Conservation (phyloP, 768 basidiomycete species). For the Pisolithus marmoratus region DNA sequence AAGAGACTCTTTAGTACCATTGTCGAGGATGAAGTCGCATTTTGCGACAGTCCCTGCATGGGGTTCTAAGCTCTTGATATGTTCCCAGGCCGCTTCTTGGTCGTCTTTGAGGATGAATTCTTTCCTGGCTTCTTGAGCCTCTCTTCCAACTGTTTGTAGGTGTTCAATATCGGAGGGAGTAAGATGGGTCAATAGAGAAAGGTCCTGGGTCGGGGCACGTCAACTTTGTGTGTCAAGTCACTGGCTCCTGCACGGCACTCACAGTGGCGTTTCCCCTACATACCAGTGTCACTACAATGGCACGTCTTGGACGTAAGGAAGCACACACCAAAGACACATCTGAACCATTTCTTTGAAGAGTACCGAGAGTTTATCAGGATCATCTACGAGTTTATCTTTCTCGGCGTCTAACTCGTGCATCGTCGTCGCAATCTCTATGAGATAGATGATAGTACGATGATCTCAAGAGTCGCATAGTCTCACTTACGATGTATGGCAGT, state of each 20-base stretch:
- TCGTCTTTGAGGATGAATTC: slow-evolving; percentile 85
- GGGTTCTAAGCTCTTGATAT: slow-evolving; percentile 51
- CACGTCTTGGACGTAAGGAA: background rate
- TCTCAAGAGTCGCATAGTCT: background rate
- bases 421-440: slow-evolving; percentile 65
- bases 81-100: slow-evolving; percentile 66
- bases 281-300: background rate
- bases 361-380: slow-evolving; percentile 51
- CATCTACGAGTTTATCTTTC: slow-evolving; percentile 37
- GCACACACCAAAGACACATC: slow-evolving; percentile 69
- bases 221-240: background rate
- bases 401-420: slow-evolving; percentile 62
- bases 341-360: slow-evolving; percentile 84
- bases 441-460: background rate
- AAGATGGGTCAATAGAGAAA: slow-evolving; percentile 85
- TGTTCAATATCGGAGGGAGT: slow-evolving; percentile 76
- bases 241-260: background rate
- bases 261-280: slow-evolving; percentile 93
- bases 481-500: slow-evolving; percentile 71
- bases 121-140: slow-evolving; percentile 69
- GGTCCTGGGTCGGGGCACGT: slow-evolving; percentile 50
- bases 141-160: slow-evolving; percentile 76
- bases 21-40: slow-evolving; percentile 91
- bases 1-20: slow-evolving; percentile 47
- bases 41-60: slow-evolving; percentile 29